Conservation (phyloP, 148 eudicot species). For the Chenopodium album region DNA sequence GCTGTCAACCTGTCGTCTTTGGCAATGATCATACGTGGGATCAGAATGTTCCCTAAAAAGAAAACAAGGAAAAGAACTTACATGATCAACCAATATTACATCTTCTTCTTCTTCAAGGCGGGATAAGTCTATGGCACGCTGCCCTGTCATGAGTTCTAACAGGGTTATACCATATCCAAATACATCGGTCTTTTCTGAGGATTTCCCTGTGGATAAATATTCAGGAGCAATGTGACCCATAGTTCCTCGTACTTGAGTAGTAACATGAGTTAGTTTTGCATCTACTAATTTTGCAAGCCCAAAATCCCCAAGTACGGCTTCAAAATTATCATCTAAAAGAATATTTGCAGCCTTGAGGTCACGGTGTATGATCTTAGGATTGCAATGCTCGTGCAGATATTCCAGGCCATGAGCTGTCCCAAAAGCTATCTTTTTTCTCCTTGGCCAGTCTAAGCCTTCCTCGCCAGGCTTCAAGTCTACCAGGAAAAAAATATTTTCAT, state of each 20-base stretch:
- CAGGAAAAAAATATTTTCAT: neutral
- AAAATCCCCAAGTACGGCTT: conserved; percentile 88
- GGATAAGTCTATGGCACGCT: conserved; percentile 90
- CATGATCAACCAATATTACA: conserved; percentile 87
- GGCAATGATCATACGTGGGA: neutral
- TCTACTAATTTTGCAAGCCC: conserved; percentile 86
- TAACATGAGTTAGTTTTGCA: conserved; percentile 68
- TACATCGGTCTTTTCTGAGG: conserved; percentile 93
- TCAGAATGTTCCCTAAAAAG: neutral
- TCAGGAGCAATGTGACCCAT: conserved; percentile 99
- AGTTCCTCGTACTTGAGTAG: conserved; percentile 94
- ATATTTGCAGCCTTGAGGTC: conserved; percentile 95
- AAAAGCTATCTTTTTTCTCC: conserved; percentile 69
- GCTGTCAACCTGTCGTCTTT: no score
- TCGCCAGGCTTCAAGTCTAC: conserved; percentile 79
- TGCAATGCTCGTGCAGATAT: conserved; percentile 90
- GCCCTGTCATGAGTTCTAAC: conserved; percentile 86
- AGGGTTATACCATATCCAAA: conserved; percentile 95
- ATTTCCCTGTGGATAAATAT: conserved; percentile 87
- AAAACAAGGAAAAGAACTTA: conserved; percentile 31
- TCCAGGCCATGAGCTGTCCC: conserved; percentile 93
- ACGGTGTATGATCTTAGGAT: conserved; percentile 92
- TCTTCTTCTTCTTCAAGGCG: conserved; percentile 97
- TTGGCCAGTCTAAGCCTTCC: conserved; percentile 85
- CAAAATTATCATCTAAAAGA: conserved; percentile 76